phyloP scores from a whole-genome alignment of 768 basidiomycete species.

The Gyrodon lividus region DNA sequence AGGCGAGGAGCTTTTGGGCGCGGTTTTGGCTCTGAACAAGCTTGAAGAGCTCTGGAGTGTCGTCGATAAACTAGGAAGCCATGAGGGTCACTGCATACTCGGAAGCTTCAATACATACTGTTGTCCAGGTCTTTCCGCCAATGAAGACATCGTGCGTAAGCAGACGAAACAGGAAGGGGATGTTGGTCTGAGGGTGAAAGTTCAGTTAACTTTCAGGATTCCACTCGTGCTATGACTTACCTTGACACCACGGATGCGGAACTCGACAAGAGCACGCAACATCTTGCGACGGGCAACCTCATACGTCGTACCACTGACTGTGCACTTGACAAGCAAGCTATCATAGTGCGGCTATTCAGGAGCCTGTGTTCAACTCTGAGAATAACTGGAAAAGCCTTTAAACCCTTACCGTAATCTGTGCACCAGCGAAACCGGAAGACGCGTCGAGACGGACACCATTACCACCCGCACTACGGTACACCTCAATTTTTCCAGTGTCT shows the following conservation, averaged over 20 bases:
- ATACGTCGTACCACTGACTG: constrained; percentile 94
- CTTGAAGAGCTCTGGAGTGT: constrained; percentile 99
- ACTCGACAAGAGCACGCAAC: constrained; percentile 98
- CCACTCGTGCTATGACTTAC: constrained; percentile 32
- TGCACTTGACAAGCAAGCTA: constrained; percentile 94
- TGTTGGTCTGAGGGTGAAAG: constrained; percentile 72
- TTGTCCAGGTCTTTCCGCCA: constrained; percentile 97
- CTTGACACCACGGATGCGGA: constrained; percentile 99
- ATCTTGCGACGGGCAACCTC: constrained; percentile 99
- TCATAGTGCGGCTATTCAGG: constrained; percentile 87
- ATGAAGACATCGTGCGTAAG: constrained; percentile 97
- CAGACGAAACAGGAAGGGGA: constrained; percentile 98
- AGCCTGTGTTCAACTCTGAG: constrained; percentile 1
- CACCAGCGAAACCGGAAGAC: constrained; percentile 96
- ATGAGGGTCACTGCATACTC: constrained; percentile 8
- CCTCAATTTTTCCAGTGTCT: constrained; percentile 98
- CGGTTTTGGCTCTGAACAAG: constrained; percentile 97
- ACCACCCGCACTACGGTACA: constrained; percentile 97
- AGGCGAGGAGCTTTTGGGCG: constrained; percentile 94
- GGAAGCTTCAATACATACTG: constrained; percentile 43
- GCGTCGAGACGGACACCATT: constrained; percentile 98
- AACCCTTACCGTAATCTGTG: constrained; percentile 86
- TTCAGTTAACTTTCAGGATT: background rate
- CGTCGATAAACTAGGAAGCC: constrained; percentile 85
- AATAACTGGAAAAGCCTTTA: background rate